Percentiles rank a stretch among this genome's conserved stretches.
These are phyloP conservation scores for Pseudevernia furfuracea DNA, from an alignment of 495 filamentous ascomycete genomes.

Conservation along the genomic window DNA sequence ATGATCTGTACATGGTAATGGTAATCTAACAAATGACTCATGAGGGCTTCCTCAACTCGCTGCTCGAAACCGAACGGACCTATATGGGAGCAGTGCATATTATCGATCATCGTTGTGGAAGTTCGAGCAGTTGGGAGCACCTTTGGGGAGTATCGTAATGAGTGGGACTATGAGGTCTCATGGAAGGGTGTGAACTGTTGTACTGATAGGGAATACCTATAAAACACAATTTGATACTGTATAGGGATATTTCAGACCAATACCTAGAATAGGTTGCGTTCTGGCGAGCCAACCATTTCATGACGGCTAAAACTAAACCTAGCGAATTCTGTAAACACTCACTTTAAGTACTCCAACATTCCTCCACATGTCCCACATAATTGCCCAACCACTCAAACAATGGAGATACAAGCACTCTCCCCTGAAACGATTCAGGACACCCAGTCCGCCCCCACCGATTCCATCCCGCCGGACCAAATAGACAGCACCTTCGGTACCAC, in stretches of 20 bases:
- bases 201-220: neutral
- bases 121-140: neutral
- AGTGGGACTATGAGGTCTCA: neutral
- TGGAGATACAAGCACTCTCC: slow-evolving; percentile 27
- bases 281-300: neutral
- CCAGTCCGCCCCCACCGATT: slow-evolving; percentile 13
- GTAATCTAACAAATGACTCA: neutral
- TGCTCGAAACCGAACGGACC: neutral
- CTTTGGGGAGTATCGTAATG: neutral
- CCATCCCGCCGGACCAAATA: slow-evolving; percentile 48
- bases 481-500: slow-evolving; percentile 63
- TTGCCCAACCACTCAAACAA: neutral
- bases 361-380: neutral
- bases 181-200: neutral
- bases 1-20: neutral
- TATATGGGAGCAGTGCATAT: neutral
- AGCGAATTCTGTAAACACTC: neutral
- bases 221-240: neutral
- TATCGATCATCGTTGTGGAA: neutral
- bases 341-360: too few relatives aligned
- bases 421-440: slow-evolving; percentile 24
- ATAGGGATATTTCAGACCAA: neutral
- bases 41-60: neutral
- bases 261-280: neutral
- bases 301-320: neutral